phyloP scores from a whole-genome alignment of 495 filamentous ascomycete genomes.

The Terfezia boudieri region DNA sequence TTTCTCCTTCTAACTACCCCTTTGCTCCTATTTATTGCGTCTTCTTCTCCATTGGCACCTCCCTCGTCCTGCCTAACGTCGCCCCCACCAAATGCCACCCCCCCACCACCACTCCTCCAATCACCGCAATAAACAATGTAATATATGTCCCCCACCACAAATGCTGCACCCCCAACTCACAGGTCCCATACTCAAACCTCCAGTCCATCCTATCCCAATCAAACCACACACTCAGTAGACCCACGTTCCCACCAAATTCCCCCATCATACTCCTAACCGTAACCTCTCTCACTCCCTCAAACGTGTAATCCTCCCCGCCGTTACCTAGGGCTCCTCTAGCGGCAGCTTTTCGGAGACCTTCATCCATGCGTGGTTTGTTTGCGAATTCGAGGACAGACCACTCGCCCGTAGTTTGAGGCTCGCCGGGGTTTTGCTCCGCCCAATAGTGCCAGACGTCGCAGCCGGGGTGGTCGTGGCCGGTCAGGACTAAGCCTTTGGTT shows the following conservation, averaged over 20 bases:
- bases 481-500: conserved; percentile 48
- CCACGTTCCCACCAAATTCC: conserved; percentile 70
- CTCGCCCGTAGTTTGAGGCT: conserved; percentile 12
- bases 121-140: conserved; percentile 34
- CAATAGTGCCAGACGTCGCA: conserved; percentile 74
- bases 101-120: conserved; percentile 8
- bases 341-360: conserved; percentile 15
- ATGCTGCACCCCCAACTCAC: conserved; percentile 63
- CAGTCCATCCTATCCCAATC: conserved; percentile 46
- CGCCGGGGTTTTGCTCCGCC: conserved; percentile 23
- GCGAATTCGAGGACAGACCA: conserved; percentile 28
- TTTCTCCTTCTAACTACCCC: not conserved
- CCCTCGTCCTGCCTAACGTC: not conserved
- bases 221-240: conserved; percentile 73
- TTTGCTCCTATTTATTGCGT: not conserved
- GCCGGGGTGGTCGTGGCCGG: conserved; percentile 84
- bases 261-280: conserved; percentile 99
- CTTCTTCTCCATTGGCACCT: not conserved
- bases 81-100: not conserved
- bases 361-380: conserved; percentile 1
- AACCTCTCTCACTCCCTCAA: conserved; percentile 53
- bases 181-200: conserved; percentile 57
- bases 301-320: conserved; percentile 7
- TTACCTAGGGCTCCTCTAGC: conserved; percentile 18
- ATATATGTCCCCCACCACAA: conserved; percentile 84